A percentile compares a stretch with the other conserved stretches of the same genome.
These are phyloP conservation scores for Euphrasia arctica DNA, from an alignment of 305 asterid species.

Conservation along the genomic window DNA sequence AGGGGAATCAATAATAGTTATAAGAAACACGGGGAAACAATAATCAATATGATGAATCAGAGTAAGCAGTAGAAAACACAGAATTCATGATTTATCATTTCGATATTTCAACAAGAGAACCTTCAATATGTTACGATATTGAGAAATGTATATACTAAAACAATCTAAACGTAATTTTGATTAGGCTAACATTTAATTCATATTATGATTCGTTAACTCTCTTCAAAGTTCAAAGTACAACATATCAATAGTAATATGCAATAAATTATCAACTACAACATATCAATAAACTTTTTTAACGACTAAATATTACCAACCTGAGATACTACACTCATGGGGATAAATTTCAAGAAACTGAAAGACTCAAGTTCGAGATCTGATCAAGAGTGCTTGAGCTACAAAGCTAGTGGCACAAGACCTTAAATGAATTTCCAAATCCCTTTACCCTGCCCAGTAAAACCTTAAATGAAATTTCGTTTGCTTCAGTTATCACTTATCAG, in stretches of 20 bases:
- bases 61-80: neutral
- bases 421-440: neutral
- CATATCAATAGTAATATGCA: neutral
- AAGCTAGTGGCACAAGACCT: no score
- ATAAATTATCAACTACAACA: neutral
- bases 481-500: neutral
- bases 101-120: neutral
- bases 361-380: no score
- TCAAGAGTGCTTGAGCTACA: no score
- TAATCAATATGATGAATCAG: neutral
- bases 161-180: no score
- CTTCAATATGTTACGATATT: neutral
- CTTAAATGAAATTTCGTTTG: neutral
- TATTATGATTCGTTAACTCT: neutral
- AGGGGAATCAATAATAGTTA: neutral
- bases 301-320: conserved; percentile 6
- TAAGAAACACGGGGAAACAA: neutral
- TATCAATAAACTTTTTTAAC: neutral
- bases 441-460: neutral
- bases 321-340: neutral
- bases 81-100: neutral
- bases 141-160: no score
- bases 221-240: conserved; percentile 3
- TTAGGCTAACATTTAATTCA: neutral
- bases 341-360: neutral